Evolutionary conservation across 345 rosid species (phyloP).

Genomic region (Triadica sebifera): DNA sequence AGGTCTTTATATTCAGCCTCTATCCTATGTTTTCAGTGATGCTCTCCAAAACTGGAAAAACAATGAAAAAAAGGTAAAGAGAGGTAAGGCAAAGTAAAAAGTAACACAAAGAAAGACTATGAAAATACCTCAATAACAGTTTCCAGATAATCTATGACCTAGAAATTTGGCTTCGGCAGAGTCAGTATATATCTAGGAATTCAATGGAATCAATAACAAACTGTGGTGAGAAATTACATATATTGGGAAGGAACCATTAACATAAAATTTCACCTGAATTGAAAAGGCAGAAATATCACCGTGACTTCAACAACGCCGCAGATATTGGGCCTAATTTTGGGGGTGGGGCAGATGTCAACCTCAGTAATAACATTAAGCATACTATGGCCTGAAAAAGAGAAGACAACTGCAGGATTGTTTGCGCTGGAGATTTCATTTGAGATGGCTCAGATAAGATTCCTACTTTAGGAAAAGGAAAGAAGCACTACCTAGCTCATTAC

Average conservation of each 20-base stretch:
- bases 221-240: neutral
- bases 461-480: neutral
- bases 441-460: neutral
- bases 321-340: neutral
- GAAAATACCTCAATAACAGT: too few relatives aligned
- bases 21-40: neutral
- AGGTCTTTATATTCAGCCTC: neutral
- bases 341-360: neutral
- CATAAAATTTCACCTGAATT: neutral
- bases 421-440: neutral
- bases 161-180: slow-evolving; percentile 93
- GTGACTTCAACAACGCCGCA: neutral
- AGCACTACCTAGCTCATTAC: neutral
- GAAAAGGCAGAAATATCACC: neutral
- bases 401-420: too few relatives aligned
- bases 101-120: neutral
- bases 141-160: slow-evolving; percentile 79
- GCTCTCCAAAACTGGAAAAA: neutral
- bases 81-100: neutral
- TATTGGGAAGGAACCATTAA: neutral
- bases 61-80: neutral
- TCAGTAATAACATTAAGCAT: neutral
- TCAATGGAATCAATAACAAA: slow-evolving; percentile 1
- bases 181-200: slow-evolving; percentile 74
- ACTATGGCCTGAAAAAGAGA: neutral